These are phyloP conservation scores for Amaranthus cruentus DNA, from an alignment of 148 eudicot genomes.

Conservation along the genomic window DNA sequence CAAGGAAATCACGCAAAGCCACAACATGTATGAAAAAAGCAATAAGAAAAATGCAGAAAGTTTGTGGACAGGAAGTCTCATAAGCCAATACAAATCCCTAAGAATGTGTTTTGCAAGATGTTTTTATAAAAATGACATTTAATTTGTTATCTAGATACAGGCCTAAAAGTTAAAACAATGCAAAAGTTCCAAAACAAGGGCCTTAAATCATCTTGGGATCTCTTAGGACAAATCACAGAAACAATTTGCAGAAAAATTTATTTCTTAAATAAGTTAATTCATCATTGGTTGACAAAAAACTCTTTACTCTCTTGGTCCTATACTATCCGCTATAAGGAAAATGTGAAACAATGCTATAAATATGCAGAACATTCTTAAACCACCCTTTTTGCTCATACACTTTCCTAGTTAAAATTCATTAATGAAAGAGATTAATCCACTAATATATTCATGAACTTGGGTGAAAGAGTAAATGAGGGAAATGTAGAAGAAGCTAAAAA, in stretches of 20 bases:
- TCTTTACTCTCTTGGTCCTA: too few relatives aligned
- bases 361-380: not conserved
- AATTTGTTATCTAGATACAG: not conserved
- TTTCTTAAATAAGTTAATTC: not conserved
- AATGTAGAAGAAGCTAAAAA: not conserved
- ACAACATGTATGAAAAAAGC: not conserved
- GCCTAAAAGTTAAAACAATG: not conserved
- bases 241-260: not conserved
- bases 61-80: not conserved
- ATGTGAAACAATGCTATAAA: too few relatives aligned
- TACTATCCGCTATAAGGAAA: too few relatives aligned
- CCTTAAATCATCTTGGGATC: not conserved
- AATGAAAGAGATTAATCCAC: not conserved
- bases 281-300: not conserved
- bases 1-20: constrained; percentile 12
- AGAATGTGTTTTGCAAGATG: not conserved
- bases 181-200: not conserved
- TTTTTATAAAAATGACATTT: not conserved
- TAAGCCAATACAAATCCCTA: not conserved
- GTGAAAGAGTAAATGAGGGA: not conserved
- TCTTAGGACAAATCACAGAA: not conserved
- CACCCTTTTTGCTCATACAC: not conserved
- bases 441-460: not conserved
- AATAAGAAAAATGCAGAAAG: not conserved
- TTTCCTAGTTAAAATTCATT: not conserved